Percentiles rank a stretch among this genome's conserved stretches.
Conservation (phyloP, 192 early-diverging fungal genomes). For the Rhizoclosmatium globosum region DNA sequence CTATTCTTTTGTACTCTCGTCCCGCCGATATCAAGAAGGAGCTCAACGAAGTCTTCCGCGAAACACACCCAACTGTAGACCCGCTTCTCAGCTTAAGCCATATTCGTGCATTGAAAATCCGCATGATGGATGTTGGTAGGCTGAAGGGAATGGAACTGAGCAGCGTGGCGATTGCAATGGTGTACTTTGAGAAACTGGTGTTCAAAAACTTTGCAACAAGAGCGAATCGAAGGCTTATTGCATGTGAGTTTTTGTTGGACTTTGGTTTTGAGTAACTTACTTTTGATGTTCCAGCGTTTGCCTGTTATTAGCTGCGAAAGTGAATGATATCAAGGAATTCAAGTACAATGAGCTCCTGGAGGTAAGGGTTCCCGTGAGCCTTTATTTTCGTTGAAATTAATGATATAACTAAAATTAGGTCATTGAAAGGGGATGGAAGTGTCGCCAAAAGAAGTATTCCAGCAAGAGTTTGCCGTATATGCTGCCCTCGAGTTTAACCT, state of each 20-base stretch:
- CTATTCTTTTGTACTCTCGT: slow-evolving; percentile 82
- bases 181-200: slow-evolving; percentile 96
- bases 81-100: slow-evolving; percentile 84
- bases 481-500: slow-evolving; percentile 90
- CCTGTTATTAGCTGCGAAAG: slow-evolving; percentile 83
- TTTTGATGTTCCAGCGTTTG: slow-evolving; percentile 64
- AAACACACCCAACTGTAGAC: slow-evolving; percentile 82
- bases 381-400: no score
- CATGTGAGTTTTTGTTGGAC: slow-evolving; percentile 39
- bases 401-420: slow-evolving; percentile 49
- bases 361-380: slow-evolving; percentile 41
- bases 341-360: slow-evolving; percentile 69
- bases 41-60: slow-evolving; percentile 84
- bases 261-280: neutral
- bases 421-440: slow-evolving; percentile 80
- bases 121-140: slow-evolving; percentile 66
- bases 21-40: slow-evolving; percentile 88
- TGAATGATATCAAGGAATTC: slow-evolving; percentile 84
- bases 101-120: slow-evolving; percentile 82
- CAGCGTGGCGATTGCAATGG: slow-evolving; percentile 87
- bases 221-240: slow-evolving; percentile 76
- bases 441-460: slow-evolving; percentile 76
- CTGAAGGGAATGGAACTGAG: slow-evolving; percentile 85
- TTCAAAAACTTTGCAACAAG: slow-evolving; percentile 74
- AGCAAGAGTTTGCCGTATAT: slow-evolving; percentile 93